Evolutionary conservation across 2,329 filamentous ascomycete genomes (phyloP).

Genomic region (Aspergillus spinulosporus): DNA sequence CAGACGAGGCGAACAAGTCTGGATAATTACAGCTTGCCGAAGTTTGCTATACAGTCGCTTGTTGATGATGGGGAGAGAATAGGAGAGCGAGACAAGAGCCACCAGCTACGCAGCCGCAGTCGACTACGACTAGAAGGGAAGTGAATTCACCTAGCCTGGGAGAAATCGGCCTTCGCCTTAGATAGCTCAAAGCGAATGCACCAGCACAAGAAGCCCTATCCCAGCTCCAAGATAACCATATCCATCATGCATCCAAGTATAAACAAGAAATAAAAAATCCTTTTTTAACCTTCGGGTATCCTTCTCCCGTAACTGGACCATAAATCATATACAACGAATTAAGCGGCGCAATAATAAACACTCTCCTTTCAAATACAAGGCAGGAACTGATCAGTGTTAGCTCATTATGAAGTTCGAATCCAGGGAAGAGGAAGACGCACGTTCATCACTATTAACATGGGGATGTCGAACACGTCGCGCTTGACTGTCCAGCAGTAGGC

Average conservation of each 20-base stretch:
- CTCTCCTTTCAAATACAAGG: slow-evolving; percentile 45
- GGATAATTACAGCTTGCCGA: too few relatives aligned
- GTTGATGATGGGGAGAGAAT: too few relatives aligned
- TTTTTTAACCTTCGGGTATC: slow-evolving; percentile 14
- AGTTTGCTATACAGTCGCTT: too few relatives aligned
- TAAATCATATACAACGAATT: slow-evolving; percentile 11
- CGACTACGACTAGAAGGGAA: too few relatives aligned
- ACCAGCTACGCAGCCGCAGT: too few relatives aligned
- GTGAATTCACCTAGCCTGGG: background rate
- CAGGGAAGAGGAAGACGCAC: slow-evolving; percentile 60
- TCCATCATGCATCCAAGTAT: slow-evolving; percentile 6
- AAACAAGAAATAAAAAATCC: slow-evolving; percentile 6
- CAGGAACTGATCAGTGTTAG: slow-evolving; percentile 40
- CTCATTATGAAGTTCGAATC: background rate
- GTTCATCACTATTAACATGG: slow-evolving; percentile 97
- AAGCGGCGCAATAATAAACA: slow-evolving; percentile 7
- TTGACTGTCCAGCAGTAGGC: slow-evolving; percentile 97
- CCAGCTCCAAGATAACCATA: slow-evolving; percentile 1
- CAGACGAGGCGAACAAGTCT: too few relatives aligned
- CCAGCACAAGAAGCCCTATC: slow-evolving; percentile 3
- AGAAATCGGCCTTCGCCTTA: slow-evolving; percentile 14
- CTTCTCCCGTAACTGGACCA: slow-evolving; percentile 6
- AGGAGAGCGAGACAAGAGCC: too few relatives aligned
- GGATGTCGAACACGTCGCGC: slow-evolving; percentile 95
- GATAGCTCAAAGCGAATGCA: slow-evolving; percentile 1